phyloP scores from a whole-genome alignment of 129 eudicot genomes.

The Logfia minima region DNA sequence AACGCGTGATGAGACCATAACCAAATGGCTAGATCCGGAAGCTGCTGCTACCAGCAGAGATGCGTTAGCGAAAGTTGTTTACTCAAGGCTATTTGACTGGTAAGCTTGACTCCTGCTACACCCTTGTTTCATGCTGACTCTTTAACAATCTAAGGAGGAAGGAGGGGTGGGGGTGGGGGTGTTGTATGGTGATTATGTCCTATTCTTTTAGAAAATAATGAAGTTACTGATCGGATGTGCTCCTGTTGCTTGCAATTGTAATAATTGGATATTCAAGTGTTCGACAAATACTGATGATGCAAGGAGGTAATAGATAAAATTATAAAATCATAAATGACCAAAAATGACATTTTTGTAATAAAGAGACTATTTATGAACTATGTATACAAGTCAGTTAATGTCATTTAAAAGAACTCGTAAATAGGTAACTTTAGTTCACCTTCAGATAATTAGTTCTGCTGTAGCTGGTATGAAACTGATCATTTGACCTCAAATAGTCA shows the following conservation, averaged over 20 bases:
- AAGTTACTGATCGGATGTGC: not conserved
- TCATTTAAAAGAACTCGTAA: not conserved
- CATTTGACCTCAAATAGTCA: constrained; percentile 1
- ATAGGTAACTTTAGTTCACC: constrained; percentile 3
- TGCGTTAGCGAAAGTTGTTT: constrained; percentile 92
- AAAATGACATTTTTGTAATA: not conserved
- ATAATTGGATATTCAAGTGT: not conserved
- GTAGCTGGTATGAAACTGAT: constrained; percentile 6
- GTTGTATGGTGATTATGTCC: not conserved
- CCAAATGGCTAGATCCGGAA: constrained; percentile 89
- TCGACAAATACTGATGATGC: not conserved
- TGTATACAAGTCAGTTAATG: not conserved
- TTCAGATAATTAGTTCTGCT: not conserved
- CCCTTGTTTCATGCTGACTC: constrained; percentile 22
- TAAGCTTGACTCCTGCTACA: constrained; percentile 36
- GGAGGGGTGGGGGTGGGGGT: too few species aligned
- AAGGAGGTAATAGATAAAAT: not conserved
- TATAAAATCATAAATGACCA: not conserved
- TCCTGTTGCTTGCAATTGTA: not conserved
- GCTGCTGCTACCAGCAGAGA: constrained; percentile 90
- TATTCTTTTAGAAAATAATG: too few species aligned
- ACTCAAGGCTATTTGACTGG: constrained; percentile 97
- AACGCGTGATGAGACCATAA: constrained; percentile 96
- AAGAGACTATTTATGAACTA: not conserved
- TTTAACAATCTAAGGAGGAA: not conserved